Base-by-base conservation (phyloP, 768 basidiomycete genomes). In the Cystobasidium ongulense region DNA sequence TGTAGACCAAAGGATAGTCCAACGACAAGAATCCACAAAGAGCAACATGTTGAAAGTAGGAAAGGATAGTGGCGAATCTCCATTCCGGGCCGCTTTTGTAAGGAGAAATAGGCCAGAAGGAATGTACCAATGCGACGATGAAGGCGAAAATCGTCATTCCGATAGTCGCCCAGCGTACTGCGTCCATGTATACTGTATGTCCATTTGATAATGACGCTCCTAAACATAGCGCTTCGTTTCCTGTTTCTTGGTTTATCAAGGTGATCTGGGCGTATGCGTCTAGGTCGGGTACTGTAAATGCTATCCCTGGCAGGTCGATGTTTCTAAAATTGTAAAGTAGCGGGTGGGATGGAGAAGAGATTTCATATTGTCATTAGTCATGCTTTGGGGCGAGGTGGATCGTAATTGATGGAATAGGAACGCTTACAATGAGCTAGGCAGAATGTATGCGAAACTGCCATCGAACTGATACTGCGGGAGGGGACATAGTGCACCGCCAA, bases 141-240 rank as follows among this genome's bases (percentile, higher is more conserved):
- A 82, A 75, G 15, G 81, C 79, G 33, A 79, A 76, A 17, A 83
- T 68, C 21, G 80, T 78, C 36, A 90, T 81, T 23, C 84, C 87
- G 27, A 86, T 90, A 8, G 89, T 88, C 0, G 86, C 83, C 90
- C 91, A 95, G 77, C 87, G 85, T 15, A 92, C 93, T 17, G 86
- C 86, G 13, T 82, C 80, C 80, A 90, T 90, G 74, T 86, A 87
- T 0, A 87, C 85, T 0, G 92, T 90, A 86, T 88, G 88, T 11
- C 94, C 94, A 80, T 99, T 99, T 21, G 91, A 88, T 13, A 97
- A 83, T 1, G 92, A 94, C 21, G 92, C 87, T 81, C 94, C 92
- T 8, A 99, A 85, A 78, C 95, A 99, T 0, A 92, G 91, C 66
- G 88, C 90, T 75, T 90, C 84, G 8, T 86, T 80, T 61, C 89